These are phyloP conservation scores for Aureobasidium subglaciale DNA, from an alignment of 2,329 filamentous ascomycete genomes.

Conservation along the genomic window DNA sequence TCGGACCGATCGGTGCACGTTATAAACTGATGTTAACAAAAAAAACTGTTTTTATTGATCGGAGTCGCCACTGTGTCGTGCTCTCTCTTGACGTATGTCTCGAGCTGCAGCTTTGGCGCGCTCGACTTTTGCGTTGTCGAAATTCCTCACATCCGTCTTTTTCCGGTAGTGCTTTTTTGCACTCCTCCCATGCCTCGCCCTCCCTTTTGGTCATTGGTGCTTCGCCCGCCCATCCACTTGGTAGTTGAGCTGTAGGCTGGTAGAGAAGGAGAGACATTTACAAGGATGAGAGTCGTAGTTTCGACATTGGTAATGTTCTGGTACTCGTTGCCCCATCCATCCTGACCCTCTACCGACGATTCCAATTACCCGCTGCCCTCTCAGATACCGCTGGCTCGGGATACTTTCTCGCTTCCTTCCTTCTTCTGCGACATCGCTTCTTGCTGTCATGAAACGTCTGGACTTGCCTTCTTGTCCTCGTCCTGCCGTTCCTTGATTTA, in stretches of 20 bases:
- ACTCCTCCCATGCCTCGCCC: conserved; percentile 18
- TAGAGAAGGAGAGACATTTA: conserved; percentile 20
- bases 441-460: conserved; percentile 11
- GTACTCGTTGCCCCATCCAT: conserved; percentile 32
- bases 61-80: conserved; percentile 29
- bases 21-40: conserved; percentile 25
- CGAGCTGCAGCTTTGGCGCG: conserved; percentile 19
- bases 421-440: conserved; percentile 25
- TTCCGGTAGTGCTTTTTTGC: conserved; percentile 13
- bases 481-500: conserved; percentile 24
- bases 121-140: conserved; percentile 20
- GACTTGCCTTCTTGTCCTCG: conserved; percentile 15
- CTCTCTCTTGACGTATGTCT: conserved; percentile 23
- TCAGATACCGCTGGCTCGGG: conserved; percentile 27
- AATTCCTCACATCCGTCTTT: conserved; percentile 18
- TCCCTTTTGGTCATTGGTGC: conserved; percentile 7
- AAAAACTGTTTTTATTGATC: conserved; percentile 22
- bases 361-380: conserved; percentile 29
- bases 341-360: conserved; percentile 36
- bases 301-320: conserved; percentile 21
- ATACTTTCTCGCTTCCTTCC: conserved; percentile 25
- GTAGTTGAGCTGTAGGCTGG: conserved; percentile 19
- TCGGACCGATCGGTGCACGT: conserved; percentile 27
- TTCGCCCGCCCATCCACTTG: conserved; percentile 8
- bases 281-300: conserved; percentile 15